Percentiles rank a stretch among this genome's conserved stretches.
Conservation (phyloP, 129 eudicot genomes). For the Scalesia atractyloides region DNA sequence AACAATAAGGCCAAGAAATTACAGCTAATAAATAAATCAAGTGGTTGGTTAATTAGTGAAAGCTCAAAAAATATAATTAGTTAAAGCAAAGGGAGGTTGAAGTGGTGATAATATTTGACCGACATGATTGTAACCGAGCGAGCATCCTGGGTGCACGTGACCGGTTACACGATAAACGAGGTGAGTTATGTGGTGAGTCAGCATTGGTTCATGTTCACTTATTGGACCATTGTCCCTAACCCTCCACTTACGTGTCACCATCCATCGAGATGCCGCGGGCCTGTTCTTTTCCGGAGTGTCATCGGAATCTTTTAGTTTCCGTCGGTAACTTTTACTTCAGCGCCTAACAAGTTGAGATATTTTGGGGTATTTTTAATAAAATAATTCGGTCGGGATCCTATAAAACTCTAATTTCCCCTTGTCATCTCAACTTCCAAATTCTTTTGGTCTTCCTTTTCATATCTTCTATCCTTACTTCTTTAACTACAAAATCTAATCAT, state of each 20-base stretch:
- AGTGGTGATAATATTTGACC: slow-evolving; percentile 47
- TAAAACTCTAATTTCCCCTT: slow-evolving; percentile 51
- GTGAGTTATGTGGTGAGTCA: slow-evolving; percentile 56
- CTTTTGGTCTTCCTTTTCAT: slow-evolving; percentile 22
- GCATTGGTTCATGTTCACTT: slow-evolving; percentile 47
- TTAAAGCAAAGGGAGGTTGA: slow-evolving; percentile 31
- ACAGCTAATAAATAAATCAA: slow-evolving; percentile 20
- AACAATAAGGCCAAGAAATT: slow-evolving; percentile 21
- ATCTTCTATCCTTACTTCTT: slow-evolving; percentile 23
- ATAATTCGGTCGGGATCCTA: slow-evolving; percentile 53
- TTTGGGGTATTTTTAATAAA: neutral
- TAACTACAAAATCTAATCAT: neutral
- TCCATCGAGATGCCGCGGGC: slow-evolving; percentile 46
- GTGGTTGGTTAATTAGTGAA: neutral
- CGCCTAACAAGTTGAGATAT: neutral
- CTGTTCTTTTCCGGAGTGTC: too few species aligned
- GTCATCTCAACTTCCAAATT: slow-evolving; percentile 42
- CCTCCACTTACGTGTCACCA: slow-evolving; percentile 41
- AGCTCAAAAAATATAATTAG: slow-evolving; percentile 25
- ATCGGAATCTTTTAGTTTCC: slow-evolving; percentile 42
- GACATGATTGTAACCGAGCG: slow-evolving; percentile 62
- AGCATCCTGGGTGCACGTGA: slow-evolving; percentile 98
- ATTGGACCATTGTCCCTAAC: slow-evolving; percentile 59
- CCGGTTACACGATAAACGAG: slow-evolving; percentile 57
- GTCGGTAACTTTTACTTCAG: slow-evolving; percentile 1